Percentiles rank a stretch among this genome's conserved stretches.
phyloP scores from a whole-genome alignment of 768 basidiomycete genomes.

The Calocybe cyanea region DNA sequence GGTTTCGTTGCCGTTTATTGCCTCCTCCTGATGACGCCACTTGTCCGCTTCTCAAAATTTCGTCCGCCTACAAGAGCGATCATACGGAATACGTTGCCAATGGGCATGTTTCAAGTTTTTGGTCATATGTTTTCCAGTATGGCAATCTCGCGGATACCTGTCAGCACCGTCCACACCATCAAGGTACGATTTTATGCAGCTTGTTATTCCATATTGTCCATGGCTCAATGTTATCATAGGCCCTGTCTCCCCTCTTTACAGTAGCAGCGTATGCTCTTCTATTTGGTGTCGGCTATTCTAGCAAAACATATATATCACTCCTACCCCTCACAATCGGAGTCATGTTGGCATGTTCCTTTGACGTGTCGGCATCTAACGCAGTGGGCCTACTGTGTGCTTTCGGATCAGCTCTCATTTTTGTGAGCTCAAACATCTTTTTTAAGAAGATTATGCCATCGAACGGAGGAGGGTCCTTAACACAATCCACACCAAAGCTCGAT shows the following conservation, averaged over 20 bases:
- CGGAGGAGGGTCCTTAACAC: constrained; percentile 32
- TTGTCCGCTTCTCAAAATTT: constrained; percentile 61
- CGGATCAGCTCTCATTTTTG: constrained; percentile 94
- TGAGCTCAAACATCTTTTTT: constrained; percentile 98
- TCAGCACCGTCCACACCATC: constrained; percentile 98
- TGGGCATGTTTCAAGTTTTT: constrained; percentile 97
- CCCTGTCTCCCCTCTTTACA: constrained; percentile 94
- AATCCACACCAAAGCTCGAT: constrained; percentile 76
- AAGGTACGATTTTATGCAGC: constrained; percentile 58
- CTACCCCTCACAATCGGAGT: constrained; percentile 95
- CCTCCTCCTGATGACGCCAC: constrained; percentile 76
- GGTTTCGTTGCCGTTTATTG: constrained; percentile 90
- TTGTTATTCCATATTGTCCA: neutral
- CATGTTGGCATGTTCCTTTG: constrained; percentile 96
- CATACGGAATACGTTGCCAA: constrained; percentile 77
- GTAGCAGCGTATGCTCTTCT: constrained; percentile 92
- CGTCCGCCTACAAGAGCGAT: constrained; percentile 72
- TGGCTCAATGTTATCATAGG: constrained; percentile 42
- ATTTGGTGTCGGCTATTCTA: constrained; percentile 91
- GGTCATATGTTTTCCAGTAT: constrained; percentile 98
- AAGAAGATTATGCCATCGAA: constrained; percentile 93
- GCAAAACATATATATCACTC: constrained; percentile 87
- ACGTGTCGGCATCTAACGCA: constrained; percentile 81
- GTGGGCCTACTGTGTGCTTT: constrained; percentile 93
- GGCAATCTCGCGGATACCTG: constrained; percentile 93